Percentiles rank a stretch among this genome's conserved stretches.
Conservation (phyloP, 768 basidiomycete species). For the Daedaleopsis nitida region DNA sequence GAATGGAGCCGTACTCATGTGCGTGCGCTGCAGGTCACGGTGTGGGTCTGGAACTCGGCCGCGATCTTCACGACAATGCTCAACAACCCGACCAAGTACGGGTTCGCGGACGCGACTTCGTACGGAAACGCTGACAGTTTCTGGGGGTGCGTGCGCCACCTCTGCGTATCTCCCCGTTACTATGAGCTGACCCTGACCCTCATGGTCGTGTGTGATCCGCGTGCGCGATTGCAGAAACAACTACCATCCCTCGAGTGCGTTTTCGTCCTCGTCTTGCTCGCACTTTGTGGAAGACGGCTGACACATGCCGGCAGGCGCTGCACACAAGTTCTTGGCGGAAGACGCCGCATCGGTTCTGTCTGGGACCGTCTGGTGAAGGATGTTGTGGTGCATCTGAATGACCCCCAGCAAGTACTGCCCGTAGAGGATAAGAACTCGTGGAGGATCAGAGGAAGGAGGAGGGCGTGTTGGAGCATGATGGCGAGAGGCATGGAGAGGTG, state of each 20-base stretch:
- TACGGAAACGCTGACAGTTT: conserved; percentile 49
- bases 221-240: conserved; percentile 42
- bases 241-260: conserved; percentile 53
- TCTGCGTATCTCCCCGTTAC: not conserved
- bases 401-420: no score
- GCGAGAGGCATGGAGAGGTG: no score
- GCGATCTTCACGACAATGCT: conserved; percentile 51
- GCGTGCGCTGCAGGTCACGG: conserved; percentile 39
- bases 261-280: not conserved
- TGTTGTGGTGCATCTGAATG: no score
- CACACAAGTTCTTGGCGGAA: not conserved
- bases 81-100: conserved; percentile 49
- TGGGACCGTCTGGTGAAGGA: not conserved
- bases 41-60: conserved; percentile 54
- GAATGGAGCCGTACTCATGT: not conserved
- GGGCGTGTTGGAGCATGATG: no score
- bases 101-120: conserved; percentile 55
- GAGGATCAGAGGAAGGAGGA: no score
- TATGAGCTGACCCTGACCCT: not conserved
- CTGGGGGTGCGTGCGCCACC: conserved; percentile 48
- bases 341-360: not conserved
- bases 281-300: no score
- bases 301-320: not conserved
- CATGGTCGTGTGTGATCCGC: not conserved
- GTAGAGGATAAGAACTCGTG: no score